Base-by-base conservation (phyloP, 208 protist genomes). In the Endotrypanum monterogeii region DNA sequence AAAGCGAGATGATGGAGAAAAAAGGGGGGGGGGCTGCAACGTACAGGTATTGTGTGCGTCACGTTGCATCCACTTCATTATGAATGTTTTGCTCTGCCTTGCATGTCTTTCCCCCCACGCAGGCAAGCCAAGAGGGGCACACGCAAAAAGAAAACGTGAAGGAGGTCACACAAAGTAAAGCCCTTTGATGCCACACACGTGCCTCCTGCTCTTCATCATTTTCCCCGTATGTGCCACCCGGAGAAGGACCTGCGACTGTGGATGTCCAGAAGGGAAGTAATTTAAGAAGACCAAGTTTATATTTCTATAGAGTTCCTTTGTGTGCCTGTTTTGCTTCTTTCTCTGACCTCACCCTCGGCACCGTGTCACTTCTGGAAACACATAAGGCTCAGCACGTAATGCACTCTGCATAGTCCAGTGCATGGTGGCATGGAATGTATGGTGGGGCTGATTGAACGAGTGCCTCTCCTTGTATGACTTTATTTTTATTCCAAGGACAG, bases 391-490 rank as follows among this genome's bases (percentile, higher is more conserved):
- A n/a, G 57, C 35, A 18, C 16, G 37, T 25, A 46, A 30, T 3
- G 3, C n/a, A 48, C 35, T 23, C 14, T 65, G 37, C 37, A 28
- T n/a, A 30, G 6, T 48, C 16, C 39, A 35, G 18, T 44, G 35
- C 16, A 65, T 65, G 32, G 16, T 48, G 39, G 28, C 32, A 44
- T 44, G 8, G 25, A 8, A 18, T 25, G 60, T 65, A 11, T 44
- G 60, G 11, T 46, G 37, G 44, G 44, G 12, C 14, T 25, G 60
- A 30, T 44, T 18, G 60, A 37, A 48, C 44, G 23, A 48, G 32
- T 12, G 37, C 37, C n/a, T 65, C 37, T 62, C 57, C 37, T 62
- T 65, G 28, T 28, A 32, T 65, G 60, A 23, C 23, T 65, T 44
- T 20, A 25, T 48, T 37, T 30, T 37, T 48, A 18, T 65, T 48